These are phyloP conservation scores for Cyclotella baltica DNA, from an alignment of 108 stramenopile species.

Conservation along the genomic window DNA sequence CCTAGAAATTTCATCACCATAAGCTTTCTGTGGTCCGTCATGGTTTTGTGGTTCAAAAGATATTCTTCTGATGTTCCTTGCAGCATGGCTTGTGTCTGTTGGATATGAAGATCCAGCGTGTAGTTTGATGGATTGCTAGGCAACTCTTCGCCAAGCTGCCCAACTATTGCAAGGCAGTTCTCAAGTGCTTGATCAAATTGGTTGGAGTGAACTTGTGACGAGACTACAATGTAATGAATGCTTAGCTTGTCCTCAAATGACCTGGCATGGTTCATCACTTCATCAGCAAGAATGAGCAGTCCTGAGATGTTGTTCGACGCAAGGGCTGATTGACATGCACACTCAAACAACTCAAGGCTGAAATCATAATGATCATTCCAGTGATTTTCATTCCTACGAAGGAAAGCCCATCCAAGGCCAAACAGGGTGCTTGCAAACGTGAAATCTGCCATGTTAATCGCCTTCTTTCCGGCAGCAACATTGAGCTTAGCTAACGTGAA, in stretches of 20 bases:
- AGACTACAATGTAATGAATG: neutral
- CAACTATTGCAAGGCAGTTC: neutral
- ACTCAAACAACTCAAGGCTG: conserved; percentile 26
- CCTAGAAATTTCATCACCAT: too few relatives aligned
- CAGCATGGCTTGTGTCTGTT: conserved; percentile 2
- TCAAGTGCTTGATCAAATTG: conserved; percentile 5
- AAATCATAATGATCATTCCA: conserved; percentile 29
- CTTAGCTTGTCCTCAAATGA: conserved; percentile 27
- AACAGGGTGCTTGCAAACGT: conserved; percentile 11
- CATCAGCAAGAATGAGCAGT: neutral
- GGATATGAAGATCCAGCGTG: neutral
- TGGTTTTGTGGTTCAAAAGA: conserved; percentile 8
- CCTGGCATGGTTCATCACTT: conserved; percentile 3
- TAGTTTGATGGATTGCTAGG: neutral
- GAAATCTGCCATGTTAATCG: conserved; percentile 29
- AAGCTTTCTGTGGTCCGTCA: too few relatives aligned
- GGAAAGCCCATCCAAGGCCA: too few relatives aligned
- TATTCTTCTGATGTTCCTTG: conserved; percentile 3
- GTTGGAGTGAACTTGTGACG: neutral
- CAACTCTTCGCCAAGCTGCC: conserved; percentile 17
- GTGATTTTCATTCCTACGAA: too few relatives aligned
- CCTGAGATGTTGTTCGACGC: neutral
- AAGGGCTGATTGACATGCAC: conserved; percentile 10
- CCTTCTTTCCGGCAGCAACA: conserved; percentile 27
- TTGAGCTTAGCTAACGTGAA: conserved; percentile 11